phyloP scores from a whole-genome alignment of 306 rosid genomes.

The Arachis stenosperma region DNA sequence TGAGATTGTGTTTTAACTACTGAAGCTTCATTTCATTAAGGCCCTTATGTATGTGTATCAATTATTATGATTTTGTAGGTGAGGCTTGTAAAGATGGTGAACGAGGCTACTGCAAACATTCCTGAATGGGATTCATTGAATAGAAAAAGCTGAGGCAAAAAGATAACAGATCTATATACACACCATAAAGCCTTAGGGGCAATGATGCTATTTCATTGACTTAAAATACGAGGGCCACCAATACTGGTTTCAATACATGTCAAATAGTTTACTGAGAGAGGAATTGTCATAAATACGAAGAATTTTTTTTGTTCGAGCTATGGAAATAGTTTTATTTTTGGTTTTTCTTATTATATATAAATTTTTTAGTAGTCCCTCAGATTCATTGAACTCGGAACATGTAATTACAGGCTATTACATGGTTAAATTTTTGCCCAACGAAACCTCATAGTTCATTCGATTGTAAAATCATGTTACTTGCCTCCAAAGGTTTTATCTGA shows the following conservation, averaged over 20 bases:
- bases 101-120: slow-evolving; percentile 76
- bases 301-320: slow-evolving; percentile 30
- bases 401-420: slow-evolving; percentile 6
- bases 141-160: slow-evolving; percentile 40
- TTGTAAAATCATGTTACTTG: background rate
- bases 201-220: slow-evolving; percentile 8
- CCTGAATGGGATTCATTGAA: slow-evolving; percentile 64
- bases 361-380: slow-evolving; percentile 11
- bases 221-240: slow-evolving; percentile 16
- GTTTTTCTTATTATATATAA: background rate
- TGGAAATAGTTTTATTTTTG: slow-evolving; percentile 13
- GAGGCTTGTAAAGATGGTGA: slow-evolving; percentile 78
- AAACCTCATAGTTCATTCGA: background rate
- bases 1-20: too few species aligned
- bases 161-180: background rate
- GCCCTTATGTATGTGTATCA: background rate
- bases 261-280: slow-evolving; percentile 35
- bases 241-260: slow-evolving; percentile 36
- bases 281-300: slow-evolving; percentile 41
- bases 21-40: background rate
- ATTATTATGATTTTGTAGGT: slow-evolving; percentile 51
- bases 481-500: background rate
- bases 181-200: background rate
- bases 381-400: slow-evolving; percentile 47
- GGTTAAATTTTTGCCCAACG: slow-evolving; percentile 20